Evolutionary conservation across 2,329 filamentous ascomycete genomes (phyloP), one percentile per base, ranked within the genome.

Genomic region (Hypoxylon sp.): DNA sequence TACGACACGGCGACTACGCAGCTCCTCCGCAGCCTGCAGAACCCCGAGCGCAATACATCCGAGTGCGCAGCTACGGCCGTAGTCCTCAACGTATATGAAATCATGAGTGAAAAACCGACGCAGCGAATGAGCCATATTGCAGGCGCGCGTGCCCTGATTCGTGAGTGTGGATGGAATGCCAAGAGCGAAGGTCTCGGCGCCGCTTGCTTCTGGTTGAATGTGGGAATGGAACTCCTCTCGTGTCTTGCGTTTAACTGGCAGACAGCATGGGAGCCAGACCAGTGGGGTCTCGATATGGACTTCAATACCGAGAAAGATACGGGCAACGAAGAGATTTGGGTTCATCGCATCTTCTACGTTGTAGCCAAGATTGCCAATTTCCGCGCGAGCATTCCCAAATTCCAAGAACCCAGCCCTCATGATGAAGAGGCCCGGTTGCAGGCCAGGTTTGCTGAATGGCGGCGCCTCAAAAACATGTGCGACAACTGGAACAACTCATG

Each of bases 201-300:
- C 0, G 91, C 92, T 1, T 97, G 92, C 69, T 97, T 97, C 73
- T 97, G 93, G 92, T 77, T 97, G 26, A 96, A 95, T 63, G 86
- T 96, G 11, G 88, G 88, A 11, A 88, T 96, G 80, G 93, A 97
- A 68, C 78, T 97, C n/a, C 77, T 97, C 19, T 90, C 85, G 57
- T 96, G 91, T 69, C 76, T 97, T 11, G 87, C 90, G 59, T 91
- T 91, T 71, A 91, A 93, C 67, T 96, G 90, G 88, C 82, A 86
- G 59, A 84, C 91, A 8, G 86, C 90, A 1, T 96, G 91, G 90
- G 86, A 96, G 44, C 92, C 91, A 0, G 90, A 96, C 62, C 84
- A 90, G 7, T 97, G 93, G 92, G 89, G 89, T 1, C 78, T 97
- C 12, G 87, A 96, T 63, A 84, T 94, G 78, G 81, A 88, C 61